Percentiles rank a stretch among this genome's conserved stretches.
Evolutionary conservation across 2,329 filamentous ascomycete species (phyloP).

Genomic region (Nemania serpens): DNA sequence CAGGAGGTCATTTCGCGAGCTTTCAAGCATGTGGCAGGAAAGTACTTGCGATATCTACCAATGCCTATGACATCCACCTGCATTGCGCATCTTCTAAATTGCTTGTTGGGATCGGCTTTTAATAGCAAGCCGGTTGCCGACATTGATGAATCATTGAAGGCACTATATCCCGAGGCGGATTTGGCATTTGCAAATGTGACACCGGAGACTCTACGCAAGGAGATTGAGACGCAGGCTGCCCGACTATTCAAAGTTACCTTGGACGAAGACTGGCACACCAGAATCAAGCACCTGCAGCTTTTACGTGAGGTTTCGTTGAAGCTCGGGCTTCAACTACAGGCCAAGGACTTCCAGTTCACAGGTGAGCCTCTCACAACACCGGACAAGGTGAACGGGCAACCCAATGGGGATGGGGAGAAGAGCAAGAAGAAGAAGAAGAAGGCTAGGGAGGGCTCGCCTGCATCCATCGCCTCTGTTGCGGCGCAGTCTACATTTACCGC

Average conservation of each 20-base stretch:
- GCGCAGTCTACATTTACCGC: conserved; percentile 69
- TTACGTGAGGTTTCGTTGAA: conserved; percentile 88
- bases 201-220: conserved; percentile 69
- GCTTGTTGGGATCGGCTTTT: conserved; percentile 76
- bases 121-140: conserved; percentile 81
- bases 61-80: conserved; percentile 79
- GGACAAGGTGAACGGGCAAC: conserved; percentile 46
- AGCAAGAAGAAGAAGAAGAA: conserved; percentile 67
- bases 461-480: conserved; percentile 49
- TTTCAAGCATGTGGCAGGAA: conserved; percentile 89
- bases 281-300: conserved; percentile 77
- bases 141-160: conserved; percentile 73
- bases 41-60: conserved; percentile 79
- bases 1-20: conserved; percentile 96
- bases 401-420: conserved; percentile 53
- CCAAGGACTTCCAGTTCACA: conserved; percentile 75
- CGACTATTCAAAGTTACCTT: conserved; percentile 80
- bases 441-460: conserved; percentile 58
- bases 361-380: conserved; percentile 42
- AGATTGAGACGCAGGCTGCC: conserved; percentile 72
- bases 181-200: conserved; percentile 80
- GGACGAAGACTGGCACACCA: conserved; percentile 67
- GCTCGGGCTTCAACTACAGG: conserved; percentile 84
- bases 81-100: conserved; percentile 89
- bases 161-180: conserved; percentile 80